Evolutionary conservation across 805 yeast genomes (phyloP), one percentile per base, ranked within the genome.

Genomic region (Candida boidinii): DNA sequence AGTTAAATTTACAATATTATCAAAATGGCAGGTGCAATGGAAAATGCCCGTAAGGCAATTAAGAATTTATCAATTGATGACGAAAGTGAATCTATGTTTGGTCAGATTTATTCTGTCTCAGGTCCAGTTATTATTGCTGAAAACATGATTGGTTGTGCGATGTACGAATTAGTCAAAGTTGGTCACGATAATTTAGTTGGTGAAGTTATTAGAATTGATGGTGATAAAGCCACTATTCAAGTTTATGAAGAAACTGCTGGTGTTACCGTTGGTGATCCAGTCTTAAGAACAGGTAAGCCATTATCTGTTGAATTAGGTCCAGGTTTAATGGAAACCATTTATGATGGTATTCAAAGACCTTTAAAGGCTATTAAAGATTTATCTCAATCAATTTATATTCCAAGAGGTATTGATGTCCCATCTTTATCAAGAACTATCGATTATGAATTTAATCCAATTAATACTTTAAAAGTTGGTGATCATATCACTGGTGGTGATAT

Each of bases 241-340:
- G 98, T 92, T 36, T 92, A 92, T 62, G 99, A 92, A 68, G 99
- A 92, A 64, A 92, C 99, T 29, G 94, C 97, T 2, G 99, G 99
- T 67, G 92, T 92, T 38, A 90, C 96, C 29, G 97, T 92, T 29
- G 99, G 99, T 53, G 98, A 92, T 59, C 99, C 99, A 3, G 99
- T 92, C 34, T 67, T 85, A 52, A 80, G 98, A 68, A 92, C 98
- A 6, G 98, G 98, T 43, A 87, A 92, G 63, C 99, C 99, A n/a
- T 70, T 92, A 48, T 87, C 96, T 33, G 99, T 92, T 34, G 99
- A 92, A 66, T 70, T 92, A 57, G 99, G 99, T 56, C 99, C 99
- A 20, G 99, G 99, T 60, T 73, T 92, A 52, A 88, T 92, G 95
- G 98, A 92, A 66, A 92, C 95, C 47, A 92, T 92, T 58, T 92